Evolutionary conservation across 257 asterid species (phyloP), one percentile per base, ranked within the genome.

Genomic region (Galeopsis tetrahit): DNA sequence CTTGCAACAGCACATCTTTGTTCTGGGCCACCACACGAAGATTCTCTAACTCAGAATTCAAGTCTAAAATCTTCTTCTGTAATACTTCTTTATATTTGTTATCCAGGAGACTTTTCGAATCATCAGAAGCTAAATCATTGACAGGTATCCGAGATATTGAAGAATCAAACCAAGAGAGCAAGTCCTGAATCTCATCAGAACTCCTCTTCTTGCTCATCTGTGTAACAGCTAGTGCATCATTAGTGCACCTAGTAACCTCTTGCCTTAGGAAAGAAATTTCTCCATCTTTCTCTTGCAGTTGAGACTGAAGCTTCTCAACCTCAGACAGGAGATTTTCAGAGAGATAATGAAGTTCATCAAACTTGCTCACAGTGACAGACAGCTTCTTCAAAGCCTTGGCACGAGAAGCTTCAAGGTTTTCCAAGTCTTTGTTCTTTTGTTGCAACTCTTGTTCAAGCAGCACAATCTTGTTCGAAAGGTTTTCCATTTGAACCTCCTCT

Each of bases 241-340:
- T 88, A 3, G 98, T 92, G 89, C 96, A 90, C 82, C 99, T 82
- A 44, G 99, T 92, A 74, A 95, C 97, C 86, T 95, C 99, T 84
- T 92, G 95, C 84, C 99, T 80, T 70, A 95, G 95, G 81, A 95
- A 95, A 81, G 99, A 95, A 81, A 95, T 82, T 82, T 95, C 99
- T 60, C 79, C 86, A 76, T 92, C 97, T 71, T 89, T 90, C 81
- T 95, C 98, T 83, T 82, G 95, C 82, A 90, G 82, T 73, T 95
- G 97, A 55, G 89, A 83, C 84, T 92, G 99, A 75, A 95, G 99
- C 79, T 86, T 92, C 90, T 92, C 99, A 76, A 95, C 96, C 82
- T 95, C 99, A 14, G 94, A 81, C 58, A 95, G 90, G 46, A 95
- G 96, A 83, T 76, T 86, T 79, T 88, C 96, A 46, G 96, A 95